A percentile compares a stretch with the other conserved stretches of the same genome.
phyloP scores from a whole-genome alignment of 371 early-diverging fungal species.

The Haplosporangium sp. region DNA sequence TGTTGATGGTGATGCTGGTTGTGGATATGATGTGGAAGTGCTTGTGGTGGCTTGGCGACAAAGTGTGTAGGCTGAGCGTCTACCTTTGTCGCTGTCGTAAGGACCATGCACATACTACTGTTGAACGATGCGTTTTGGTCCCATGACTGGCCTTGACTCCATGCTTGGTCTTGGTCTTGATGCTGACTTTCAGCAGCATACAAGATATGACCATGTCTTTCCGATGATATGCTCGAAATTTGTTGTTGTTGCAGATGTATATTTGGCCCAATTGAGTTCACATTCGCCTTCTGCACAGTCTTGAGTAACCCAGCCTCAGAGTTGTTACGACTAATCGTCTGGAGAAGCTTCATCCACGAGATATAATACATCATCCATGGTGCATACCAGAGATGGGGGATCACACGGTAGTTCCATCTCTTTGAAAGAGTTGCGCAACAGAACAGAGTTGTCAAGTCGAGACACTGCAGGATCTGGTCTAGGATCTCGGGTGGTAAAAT shows the following conservation, averaged over 20 bases:
- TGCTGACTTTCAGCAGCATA: conserved; percentile 21
- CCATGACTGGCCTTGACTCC: neutral
- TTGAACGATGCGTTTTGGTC: neutral
- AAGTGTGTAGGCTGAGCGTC: no score
- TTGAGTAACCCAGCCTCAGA: neutral
- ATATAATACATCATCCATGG: conserved; percentile 43
- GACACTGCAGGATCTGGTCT: conserved; percentile 13
- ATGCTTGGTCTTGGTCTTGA: conserved; percentile 8
- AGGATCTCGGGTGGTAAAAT: conserved; percentile 35
- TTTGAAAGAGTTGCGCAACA: conserved; percentile 25
- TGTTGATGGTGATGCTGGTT: conserved; percentile 2
- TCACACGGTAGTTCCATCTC: conserved; percentile 29
- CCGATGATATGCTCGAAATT: neutral
- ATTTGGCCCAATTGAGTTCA: neutral
- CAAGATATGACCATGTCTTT: neutral
- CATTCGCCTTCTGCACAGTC: neutral
- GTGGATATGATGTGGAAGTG: neutral
- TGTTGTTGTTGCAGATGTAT: neutral
- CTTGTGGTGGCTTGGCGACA: neutral
- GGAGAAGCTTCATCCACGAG: conserved; percentile 41
- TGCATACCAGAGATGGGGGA: conserved; percentile 39
- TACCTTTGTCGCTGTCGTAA: neutral
- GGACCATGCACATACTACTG: neutral
- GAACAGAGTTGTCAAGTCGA: conserved; percentile 15
- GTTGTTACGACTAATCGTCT: conserved; percentile 1